Base-by-base conservation (phyloP, 1,284 basidiomycete species). In the Fomitopsis schrenkii region DNA sequence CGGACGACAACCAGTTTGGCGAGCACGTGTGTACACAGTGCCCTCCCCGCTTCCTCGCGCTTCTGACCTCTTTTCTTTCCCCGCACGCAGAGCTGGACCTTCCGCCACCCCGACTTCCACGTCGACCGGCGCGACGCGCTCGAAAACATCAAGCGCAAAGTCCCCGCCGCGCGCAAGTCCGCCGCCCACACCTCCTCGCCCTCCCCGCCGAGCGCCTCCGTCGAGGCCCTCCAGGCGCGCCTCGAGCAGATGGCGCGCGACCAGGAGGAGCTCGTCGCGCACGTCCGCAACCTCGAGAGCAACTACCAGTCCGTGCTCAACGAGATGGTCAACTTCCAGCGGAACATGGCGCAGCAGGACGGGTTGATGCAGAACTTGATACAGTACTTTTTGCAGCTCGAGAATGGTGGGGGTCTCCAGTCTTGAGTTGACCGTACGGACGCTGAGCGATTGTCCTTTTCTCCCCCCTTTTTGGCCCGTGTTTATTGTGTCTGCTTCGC, bases 101-200 rank as follows among this genome's bases (percentile, higher is more conserved):
- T 99, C 74, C 87, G 91, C 58, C 96, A 98, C 75, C 94, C 95
- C 5, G 91, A 95, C 71, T 98, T 99, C 75, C 91, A 92, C 67
- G 87, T 93, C 8, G 91, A 95, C 74, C 80, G 92, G 38, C 87
- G 88, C 53, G 88, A 93, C 59, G 88, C 88, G 15, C 86, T 98
- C 56, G 95, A 98, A 73, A 93, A 94, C 70, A 97, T 98, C 78
- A 95, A 95, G 77, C 90, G 95, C 66, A 97, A 97, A 76, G 90
- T 93, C 15, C 93, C 94, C 44, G 82, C 85, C 12, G 83, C 85
- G 59, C 86, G 87, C 63, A 91, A 88, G 76, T 72, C 77, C 9
- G 63, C 61, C 67, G 64, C 67, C 45, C 67, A 61, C 65, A 73
- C 71, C 64, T 71, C 69, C 62, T 76, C 76, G 63, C 63, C 72